phyloP scores from a whole-genome alignment of 2,329 filamentous ascomycete genomes.

The Epichloe brachyelytri region DNA sequence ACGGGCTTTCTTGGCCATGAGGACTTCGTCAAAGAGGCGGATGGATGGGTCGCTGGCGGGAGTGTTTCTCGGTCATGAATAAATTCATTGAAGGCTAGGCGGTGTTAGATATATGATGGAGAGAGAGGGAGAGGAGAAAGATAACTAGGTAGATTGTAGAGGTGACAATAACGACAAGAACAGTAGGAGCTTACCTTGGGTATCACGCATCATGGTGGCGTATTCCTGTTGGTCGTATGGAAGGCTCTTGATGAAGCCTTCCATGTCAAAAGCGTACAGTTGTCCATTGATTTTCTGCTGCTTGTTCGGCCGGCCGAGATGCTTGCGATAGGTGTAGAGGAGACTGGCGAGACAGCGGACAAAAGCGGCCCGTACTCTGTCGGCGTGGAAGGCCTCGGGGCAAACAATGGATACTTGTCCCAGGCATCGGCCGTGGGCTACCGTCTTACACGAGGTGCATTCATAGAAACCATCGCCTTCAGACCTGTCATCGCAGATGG shows the following conservation, averaged over 20 bases:
- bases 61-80: conserved; percentile 67
- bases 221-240: conserved; percentile 56
- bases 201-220: conserved; percentile 49
- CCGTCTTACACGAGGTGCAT: conserved; percentile 51
- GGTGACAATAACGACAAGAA: not conserved
- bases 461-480: conserved; percentile 62
- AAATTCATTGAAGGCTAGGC: conserved; percentile 58
- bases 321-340: conserved; percentile 53
- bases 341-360: conserved; percentile 53
- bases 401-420: conserved; percentile 52
- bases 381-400: conserved; percentile 46
- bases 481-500: conserved; percentile 63
- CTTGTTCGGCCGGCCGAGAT: conserved; percentile 44
- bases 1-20: conserved; percentile 60
- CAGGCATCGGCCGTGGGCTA: conserved; percentile 47
- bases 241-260: conserved; percentile 50
- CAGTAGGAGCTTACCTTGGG: conserved; percentile 38
- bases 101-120: not conserved
- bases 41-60: conserved; percentile 49
- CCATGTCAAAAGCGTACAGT: conserved; percentile 51
- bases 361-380: conserved; percentile 50
- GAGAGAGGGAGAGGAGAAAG: not conserved
- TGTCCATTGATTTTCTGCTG: conserved; percentile 49
- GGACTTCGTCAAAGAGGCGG: conserved; percentile 73
- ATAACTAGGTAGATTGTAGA: not conserved